Evolutionary conservation across 23 red algal species (phyloP).

Genomic region (Rhodosorus marinus): DNA sequence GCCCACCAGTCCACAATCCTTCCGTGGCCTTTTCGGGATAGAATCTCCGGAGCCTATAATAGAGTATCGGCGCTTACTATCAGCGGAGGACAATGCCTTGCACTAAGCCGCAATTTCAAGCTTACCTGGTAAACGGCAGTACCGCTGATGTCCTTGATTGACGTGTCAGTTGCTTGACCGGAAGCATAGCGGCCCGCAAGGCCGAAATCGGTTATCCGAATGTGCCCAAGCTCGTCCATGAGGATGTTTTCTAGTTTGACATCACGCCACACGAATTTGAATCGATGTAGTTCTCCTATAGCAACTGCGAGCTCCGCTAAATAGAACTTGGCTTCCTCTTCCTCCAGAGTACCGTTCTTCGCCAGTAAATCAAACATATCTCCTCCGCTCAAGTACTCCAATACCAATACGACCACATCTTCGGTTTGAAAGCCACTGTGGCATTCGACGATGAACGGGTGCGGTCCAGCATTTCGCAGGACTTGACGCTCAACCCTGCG

Average conservation of each 20-base stretch:
- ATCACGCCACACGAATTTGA: constrained; percentile 76
- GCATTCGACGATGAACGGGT: constrained; percentile 82
- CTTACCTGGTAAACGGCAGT: constrained; percentile 89
- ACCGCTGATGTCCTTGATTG: constrained; percentile 54
- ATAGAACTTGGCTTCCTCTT: constrained; percentile 55
- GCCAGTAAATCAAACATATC: constrained; percentile 77
- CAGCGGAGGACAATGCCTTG: too few relatives aligned
- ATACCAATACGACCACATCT: constrained; percentile 67
- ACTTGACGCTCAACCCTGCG: constrained; percentile 68
- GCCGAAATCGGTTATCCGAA: constrained; percentile 95
- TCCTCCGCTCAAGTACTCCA: constrained; percentile 84
- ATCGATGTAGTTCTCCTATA: constrained; percentile 46
- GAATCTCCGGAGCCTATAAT: constrained; percentile 89
- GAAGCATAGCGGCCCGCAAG: constrained; percentile 52
- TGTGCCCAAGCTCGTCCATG: constrained; percentile 69
- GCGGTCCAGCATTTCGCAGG: constrained; percentile 60
- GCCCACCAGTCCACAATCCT: constrained; percentile 95
- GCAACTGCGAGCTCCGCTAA: constrained; percentile 57
- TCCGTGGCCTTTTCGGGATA: constrained; percentile 82
- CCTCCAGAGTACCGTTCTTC: constrained; percentile 29
- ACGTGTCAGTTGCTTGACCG: constrained; percentile 16
- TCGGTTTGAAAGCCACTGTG: constrained; percentile 51
- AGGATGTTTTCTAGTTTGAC: constrained; percentile 98
- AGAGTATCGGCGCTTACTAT: too few relatives aligned
- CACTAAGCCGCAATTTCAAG: too few relatives aligned